Evolutionary conservation across 169 alveolate genomes (phyloP), one percentile per base, ranked within the genome.

Genomic region (Eimeria nieschulzi): DNA sequence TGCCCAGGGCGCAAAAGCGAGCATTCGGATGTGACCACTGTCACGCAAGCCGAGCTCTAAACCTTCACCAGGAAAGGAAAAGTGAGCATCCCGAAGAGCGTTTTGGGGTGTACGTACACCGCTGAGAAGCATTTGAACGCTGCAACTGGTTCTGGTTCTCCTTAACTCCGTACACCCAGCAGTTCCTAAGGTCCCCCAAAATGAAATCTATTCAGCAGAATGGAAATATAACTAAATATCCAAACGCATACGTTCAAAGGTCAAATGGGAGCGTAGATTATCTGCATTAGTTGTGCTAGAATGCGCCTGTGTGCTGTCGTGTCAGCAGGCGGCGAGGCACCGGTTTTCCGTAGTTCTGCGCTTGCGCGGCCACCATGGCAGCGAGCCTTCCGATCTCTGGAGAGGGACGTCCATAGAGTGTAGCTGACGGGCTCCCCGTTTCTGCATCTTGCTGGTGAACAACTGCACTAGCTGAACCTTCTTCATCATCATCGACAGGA

Each of bases 311-410:
- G 63, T 72, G 0, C 23, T 25, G 63, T 9, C 56, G 53, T 7
- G 39, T 83, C 9, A 83, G 25, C 2, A 83, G 91, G 8, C 79
- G 46, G 19, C 64, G 79, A 8, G 91, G 91, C 64, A 73, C 64
- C 8, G 82, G 51, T n/a, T 83, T 83, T 25, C 82, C 91, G 51
- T 61, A 63, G 53, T 83, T 83, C 79, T 61, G 9, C 21, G 82
- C 79, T 12, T 21, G 71, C 2, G 91, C 82, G 25, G 79, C 91
- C 9, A 83, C 82, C 46, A 53, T 51, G 26, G 55, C 21, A 39
- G 91, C 91, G 23, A 83, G 91, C 7, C 66, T 59, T 55, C 51
- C 91, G 15, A 83, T 83, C 68, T 83, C 54, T 19, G 66, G 59
- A 10, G 82, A 83, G 2, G 91, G 71, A 68, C 66, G 91, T 0